phyloP scores from a whole-genome alignment of 2,329 filamentous ascomycete species.

The Lachnellula arida region DNA sequence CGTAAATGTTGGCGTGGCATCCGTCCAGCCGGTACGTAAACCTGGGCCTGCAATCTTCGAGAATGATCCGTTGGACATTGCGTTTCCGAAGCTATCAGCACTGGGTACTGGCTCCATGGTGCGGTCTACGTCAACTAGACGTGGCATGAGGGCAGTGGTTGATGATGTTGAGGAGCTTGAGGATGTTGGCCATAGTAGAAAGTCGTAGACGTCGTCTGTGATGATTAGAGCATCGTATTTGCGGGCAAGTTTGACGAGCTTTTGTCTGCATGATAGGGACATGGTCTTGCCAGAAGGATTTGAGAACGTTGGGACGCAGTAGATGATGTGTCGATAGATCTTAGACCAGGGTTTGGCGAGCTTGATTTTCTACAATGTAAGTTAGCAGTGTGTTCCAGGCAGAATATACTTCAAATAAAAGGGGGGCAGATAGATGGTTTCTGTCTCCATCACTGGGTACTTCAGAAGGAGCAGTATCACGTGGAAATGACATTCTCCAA shows the following conservation, averaged over 20 bases:
- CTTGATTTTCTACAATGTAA: slow-evolving; percentile 10
- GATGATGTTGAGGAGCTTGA: slow-evolving; percentile 16
- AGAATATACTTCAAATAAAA: background rate
- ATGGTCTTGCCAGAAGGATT: slow-evolving; percentile 87
- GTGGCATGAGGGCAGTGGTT: slow-evolving; percentile 47
- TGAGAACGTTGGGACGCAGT: slow-evolving; percentile 80
- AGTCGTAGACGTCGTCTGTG: slow-evolving; percentile 91
- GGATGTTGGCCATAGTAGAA: slow-evolving; percentile 68
- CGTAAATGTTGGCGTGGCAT: slow-evolving; percentile 60
- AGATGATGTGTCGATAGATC: slow-evolving; percentile 82
- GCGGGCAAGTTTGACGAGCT: slow-evolving; percentile 71
- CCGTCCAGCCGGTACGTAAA: slow-evolving; percentile 81
- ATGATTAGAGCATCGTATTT: slow-evolving; percentile 77
- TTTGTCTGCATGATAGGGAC: slow-evolving; percentile 60
- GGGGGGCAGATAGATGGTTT: no score
- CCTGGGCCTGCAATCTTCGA: slow-evolving; percentile 84
- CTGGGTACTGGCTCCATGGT: slow-evolving; percentile 55
- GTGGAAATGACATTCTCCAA: background rate
- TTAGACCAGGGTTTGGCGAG: slow-evolving; percentile 56
- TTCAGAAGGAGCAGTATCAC: background rate
- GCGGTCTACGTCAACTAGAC: slow-evolving; percentile 74
- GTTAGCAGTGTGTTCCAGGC: background rate
- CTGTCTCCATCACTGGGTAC: no score
- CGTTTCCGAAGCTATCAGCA: slow-evolving; percentile 66
- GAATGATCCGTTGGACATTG: slow-evolving; percentile 83